A percentile compares a stretch with the other conserved stretches of the same genome.
These are phyloP conservation scores for Alternaria sp. DNA, from an alignment of 2,329 filamentous ascomycete species.

Conservation along the genomic window DNA sequence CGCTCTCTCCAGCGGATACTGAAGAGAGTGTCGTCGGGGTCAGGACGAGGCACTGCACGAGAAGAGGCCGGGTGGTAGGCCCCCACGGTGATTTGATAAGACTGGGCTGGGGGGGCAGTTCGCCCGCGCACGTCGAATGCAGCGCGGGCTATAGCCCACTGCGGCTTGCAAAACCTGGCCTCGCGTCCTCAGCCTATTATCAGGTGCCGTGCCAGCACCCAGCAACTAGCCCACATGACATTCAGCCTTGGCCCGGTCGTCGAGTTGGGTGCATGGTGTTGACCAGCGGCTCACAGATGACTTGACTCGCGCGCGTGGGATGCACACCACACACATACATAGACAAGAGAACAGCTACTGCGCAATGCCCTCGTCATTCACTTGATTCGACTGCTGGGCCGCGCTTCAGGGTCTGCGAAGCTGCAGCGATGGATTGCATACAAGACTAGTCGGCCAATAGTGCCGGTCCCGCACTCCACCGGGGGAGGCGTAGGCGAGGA, in stretches of 20 bases:
- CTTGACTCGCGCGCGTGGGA: constrained; percentile 5
- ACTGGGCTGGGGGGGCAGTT: constrained; percentile 5
- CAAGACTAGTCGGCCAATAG: constrained; percentile 16
- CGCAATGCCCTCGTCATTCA: not conserved
- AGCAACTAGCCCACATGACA: constrained; percentile 4
- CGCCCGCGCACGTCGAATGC: constrained; percentile 12
- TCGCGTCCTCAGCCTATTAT: constrained; percentile 6
- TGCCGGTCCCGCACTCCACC: not conserved
- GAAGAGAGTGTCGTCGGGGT: constrained; percentile 12
- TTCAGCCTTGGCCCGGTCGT: not conserved
- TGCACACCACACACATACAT: not conserved
- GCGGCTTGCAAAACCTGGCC: constrained; percentile 3
- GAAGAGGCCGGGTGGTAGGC: constrained; percentile 12
- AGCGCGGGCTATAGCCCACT: constrained; percentile 2
- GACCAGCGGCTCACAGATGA: constrained; percentile 5
- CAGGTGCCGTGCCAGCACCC: constrained; percentile 2
- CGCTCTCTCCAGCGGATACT: constrained; percentile 8
- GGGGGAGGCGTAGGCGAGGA: constrained; percentile 3
- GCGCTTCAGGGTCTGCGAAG: not conserved
- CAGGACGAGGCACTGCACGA: constrained; percentile 13
- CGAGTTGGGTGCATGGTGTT: not conserved
- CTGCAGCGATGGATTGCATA: not conserved
- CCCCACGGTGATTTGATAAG: constrained; percentile 28
- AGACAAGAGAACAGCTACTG: not conserved
- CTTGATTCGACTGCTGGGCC: not conserved